Percentiles rank a stretch among this genome's conserved stretches.
Conservation (phyloP, 31 red algal genomes). For the Endocladia muricata region DNA sequence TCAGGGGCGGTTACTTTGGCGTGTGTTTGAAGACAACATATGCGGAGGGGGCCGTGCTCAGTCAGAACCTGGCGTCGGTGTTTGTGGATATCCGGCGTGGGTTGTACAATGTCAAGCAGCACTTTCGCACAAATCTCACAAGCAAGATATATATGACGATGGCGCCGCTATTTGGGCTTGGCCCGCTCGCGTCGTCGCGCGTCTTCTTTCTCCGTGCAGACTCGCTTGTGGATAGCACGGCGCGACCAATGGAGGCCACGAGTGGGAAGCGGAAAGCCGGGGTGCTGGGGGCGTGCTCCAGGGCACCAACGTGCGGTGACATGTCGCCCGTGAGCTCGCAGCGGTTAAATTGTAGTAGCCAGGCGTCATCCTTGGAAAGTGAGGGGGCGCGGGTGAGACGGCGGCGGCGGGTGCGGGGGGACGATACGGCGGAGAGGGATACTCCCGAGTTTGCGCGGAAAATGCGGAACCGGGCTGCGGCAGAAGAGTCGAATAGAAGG, state of each 20-base stretch:
- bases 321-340: neutral
- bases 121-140: slow-evolving; percentile 27
- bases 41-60: neutral
- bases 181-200: neutral
- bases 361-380: neutral
- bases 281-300: neutral
- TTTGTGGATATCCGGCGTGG: slow-evolving; percentile 52
- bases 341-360: neutral
- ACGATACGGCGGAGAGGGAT: slow-evolving; percentile 17
- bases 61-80: slow-evolving; percentile 26
- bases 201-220: slow-evolving; percentile 12
- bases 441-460: neutral
- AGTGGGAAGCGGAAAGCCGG: no score
- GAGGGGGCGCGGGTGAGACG: neutral
- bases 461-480: slow-evolving; percentile 1
- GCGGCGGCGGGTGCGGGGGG: neutral
- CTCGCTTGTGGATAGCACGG: no score
- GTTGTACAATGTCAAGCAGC: slow-evolving; percentile 20
- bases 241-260: neutral
- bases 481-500: slow-evolving; percentile 1
- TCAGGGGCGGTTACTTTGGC: slow-evolving; percentile 74
- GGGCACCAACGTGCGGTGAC: neutral
- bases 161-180: slow-evolving; percentile 5
- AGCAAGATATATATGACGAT: slow-evolving; percentile 41
- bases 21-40: slow-evolving; percentile 47